Base-by-base conservation (phyloP, 345 rosid species). In the Noccaea bulbosa region DNA sequence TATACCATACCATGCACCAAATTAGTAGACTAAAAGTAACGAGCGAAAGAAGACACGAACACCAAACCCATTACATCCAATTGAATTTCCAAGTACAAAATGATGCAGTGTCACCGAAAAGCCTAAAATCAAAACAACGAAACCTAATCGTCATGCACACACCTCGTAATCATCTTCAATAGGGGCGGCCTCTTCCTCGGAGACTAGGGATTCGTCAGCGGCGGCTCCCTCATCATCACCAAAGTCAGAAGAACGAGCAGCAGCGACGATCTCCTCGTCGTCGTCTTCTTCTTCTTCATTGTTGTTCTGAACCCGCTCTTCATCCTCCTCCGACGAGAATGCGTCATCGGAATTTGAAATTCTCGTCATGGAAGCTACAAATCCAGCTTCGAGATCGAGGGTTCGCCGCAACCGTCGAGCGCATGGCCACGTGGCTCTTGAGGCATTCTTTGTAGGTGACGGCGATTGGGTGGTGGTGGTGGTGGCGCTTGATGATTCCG, bases 201-300 rank as follows among this genome's bases (percentile, higher is more conserved):
- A 69, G 53, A 24, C 33, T 6, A 40, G 62, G 1, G 72, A 41
- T 33, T 41, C 67, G 16, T 53, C 69, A 1, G 70, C 78, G 5
- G 15, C 66, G 12, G 72, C 75, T 8, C 83, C 94, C 3, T 86
- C 88, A 4, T 79, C 85, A 48, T 86, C 88, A 4, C 77, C 85
- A 48, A 95, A 88, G 40, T 72, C 90, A 11, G 85, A 93, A 16
- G 95, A 80, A 62, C 95, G 96, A 76, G 90, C 95, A 16, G 91
- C 98, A 60, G 96, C 93, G 79, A 91, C 90, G 11, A 94, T 79
- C 83, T 94, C 99, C 77, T 93, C 96, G 62, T 91, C 96, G 14
- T 88, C 98, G 38, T 84, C 97, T 71, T 81, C 78, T 79, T 83
- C n/a, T n/a, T n/a, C 74, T 64, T 71, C 77, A 73, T 78, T 86